A percentile compares a stretch with the other conserved stretches of the same genome.
Conservation (phyloP, 495 filamentous ascomycete genomes). For the Penicillium bovifimosum region DNA sequence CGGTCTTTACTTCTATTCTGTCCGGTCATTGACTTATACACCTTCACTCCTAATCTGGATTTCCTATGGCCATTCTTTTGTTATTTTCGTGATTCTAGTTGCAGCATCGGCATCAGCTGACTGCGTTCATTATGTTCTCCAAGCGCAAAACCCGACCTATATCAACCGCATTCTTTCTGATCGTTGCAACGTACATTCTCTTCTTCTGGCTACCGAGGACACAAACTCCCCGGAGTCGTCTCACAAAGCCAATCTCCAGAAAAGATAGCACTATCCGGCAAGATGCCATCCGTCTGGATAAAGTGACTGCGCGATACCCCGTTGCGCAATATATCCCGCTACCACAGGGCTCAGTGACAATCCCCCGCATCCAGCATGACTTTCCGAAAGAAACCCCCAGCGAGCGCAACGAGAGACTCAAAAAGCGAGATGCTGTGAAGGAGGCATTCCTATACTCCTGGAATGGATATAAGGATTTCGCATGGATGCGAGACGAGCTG, state of each 20-base stretch:
- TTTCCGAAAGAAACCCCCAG: conserved; percentile 43
- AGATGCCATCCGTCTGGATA: conserved; percentile 37
- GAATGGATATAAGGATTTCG: conserved; percentile 68
- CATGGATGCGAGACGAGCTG: conserved; percentile 78
- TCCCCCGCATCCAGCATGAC: conserved; percentile 49
- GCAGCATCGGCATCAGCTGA: background rate
- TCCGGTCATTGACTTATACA: background rate
- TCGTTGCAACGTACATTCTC: conserved; percentile 19
- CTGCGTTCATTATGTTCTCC: conserved; percentile 26
- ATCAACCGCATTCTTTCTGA: conserved; percentile 10
- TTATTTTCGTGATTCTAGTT: background rate
- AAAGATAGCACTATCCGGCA: conserved; percentile 4
- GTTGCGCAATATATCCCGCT: conserved; percentile 45
- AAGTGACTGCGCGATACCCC: conserved; percentile 43
- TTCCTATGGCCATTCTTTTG: background rate
- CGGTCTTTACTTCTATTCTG: background rate
- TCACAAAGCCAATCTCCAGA: conserved; percentile 10
- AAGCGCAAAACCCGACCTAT: conserved; percentile 24
- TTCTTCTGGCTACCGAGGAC: conserved; percentile 28
- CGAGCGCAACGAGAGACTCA: conserved; percentile 33
- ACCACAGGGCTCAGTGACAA: conserved; percentile 37
- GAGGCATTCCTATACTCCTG: conserved; percentile 65
- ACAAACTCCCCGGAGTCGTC: conserved; percentile 6
- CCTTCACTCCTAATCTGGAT: background rate
- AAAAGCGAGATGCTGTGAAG: conserved; percentile 55